Evolutionary conservation across 192 early-diverging fungal species (phyloP), one percentile per base, ranked within the genome.

Genomic region (Rhizophagus prolifer): DNA sequence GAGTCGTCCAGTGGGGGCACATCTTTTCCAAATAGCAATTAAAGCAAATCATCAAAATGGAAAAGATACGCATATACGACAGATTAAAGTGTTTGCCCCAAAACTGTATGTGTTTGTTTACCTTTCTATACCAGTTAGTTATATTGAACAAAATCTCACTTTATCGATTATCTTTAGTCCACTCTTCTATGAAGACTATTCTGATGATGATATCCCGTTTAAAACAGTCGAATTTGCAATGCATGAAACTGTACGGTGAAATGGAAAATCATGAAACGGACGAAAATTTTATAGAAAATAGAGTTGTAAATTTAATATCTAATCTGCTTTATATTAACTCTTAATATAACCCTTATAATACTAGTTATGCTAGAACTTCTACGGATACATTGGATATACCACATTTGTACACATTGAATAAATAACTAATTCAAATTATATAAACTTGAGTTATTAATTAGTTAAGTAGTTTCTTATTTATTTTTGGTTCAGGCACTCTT

Each of bases 51-150:
- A 93, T 67, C 91, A 91, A 76, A 91, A 93, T 72, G 95, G 95
- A 23, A 90, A 91, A 75, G 95, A 96, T 80, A 93, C 92, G 0
- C 95, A 95, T 78, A 81, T 96, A 31, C 87, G 95, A 31, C 92
- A 90, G 60, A 61, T 94, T 34, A 93, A 91, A 75, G 78, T 94
- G 0, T 92, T 82, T 72, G 81, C 87, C 0, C 83, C 89, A 36
- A 83, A 76, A 75, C 61, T 77, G 90, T 92, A 82, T 85, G 87
- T 87, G 19, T 21, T 14, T 41, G 10, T 50, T 23, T 61, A 26
- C 4, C 0, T 72, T 64, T 44, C 19, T 75, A 44, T 75, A 12
- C n/a, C 25, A 0, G 16, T 3, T 26, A 26, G n/a, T n/a, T 47
- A 58, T 14, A n/a, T 71, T 78, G 34, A 46, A 3, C 62, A 23